These are phyloP conservation scores for Neurospora tetraspora DNA, from an alignment of 495 filamentous ascomycete species.

Conservation along the genomic window DNA sequence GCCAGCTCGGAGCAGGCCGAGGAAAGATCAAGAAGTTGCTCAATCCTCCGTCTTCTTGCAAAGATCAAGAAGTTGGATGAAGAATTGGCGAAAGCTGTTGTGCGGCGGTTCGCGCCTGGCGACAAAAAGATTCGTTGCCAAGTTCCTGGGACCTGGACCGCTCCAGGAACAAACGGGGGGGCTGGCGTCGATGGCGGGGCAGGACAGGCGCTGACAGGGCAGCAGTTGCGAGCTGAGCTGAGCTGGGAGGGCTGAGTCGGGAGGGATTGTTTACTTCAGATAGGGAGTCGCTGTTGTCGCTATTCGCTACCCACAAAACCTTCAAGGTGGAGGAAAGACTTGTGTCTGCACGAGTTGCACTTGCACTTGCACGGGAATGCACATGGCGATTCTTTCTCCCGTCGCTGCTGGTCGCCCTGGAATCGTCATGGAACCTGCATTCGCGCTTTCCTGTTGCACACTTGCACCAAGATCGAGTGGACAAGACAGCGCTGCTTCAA, in stretches of 20 bases:
- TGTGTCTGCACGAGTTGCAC: neutral
- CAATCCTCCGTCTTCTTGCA: neutral
- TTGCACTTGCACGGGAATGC: neutral
- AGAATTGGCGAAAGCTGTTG: neutral
- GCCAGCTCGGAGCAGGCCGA: slow-evolving; percentile 8
- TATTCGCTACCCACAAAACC: neutral
- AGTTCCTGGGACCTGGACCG: neutral
- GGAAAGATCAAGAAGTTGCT: neutral
- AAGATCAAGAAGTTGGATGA: neutral
- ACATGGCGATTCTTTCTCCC: neutral
- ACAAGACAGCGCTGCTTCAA: neutral
- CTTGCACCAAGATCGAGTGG: neutral
- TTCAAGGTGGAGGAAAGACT: neutral
- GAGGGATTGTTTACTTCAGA: neutral
- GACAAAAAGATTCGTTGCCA: neutral
- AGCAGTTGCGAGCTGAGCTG: neutral
- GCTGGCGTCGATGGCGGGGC: neutral
- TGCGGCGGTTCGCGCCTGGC: neutral
- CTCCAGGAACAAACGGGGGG: neutral
- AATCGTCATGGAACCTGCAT: neutral
- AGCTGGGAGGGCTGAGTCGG: neutral
- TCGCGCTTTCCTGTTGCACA: neutral
- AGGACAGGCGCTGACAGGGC: neutral
- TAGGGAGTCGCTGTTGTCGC: neutral
- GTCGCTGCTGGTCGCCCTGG: no score